Evolutionary conservation across 202 grass and related monocot genomes (phyloP).

Genomic region (Zoysia matrella): DNA sequence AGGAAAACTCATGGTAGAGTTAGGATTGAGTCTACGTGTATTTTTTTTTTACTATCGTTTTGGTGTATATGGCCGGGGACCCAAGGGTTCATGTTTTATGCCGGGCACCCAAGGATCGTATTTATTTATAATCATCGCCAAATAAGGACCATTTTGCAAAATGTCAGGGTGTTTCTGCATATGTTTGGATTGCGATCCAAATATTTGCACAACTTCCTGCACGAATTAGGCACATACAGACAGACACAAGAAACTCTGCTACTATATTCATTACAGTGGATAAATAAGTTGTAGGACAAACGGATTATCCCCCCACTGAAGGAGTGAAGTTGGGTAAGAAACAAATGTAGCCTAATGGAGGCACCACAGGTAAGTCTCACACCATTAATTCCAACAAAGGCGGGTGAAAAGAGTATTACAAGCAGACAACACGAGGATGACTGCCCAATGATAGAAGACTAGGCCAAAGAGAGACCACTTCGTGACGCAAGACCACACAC

Average conservation of each 20-base stretch:
- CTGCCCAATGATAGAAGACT: slow-evolving; percentile 7
- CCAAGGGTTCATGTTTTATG: no score
- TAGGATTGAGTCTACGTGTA: background rate
- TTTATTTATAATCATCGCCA: no score
- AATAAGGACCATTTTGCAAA: no score
- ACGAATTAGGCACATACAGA: background rate
- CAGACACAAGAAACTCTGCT: background rate
- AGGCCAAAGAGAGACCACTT: slow-evolving; percentile 7
- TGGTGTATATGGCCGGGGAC: no score
- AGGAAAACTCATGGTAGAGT: background rate
- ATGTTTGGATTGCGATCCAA: no score
- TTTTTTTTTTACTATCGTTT: no score
- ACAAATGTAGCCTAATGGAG: background rate
- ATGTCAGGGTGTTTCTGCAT: no score
- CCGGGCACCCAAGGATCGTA: no score
- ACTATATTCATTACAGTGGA: background rate
- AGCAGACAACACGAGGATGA: slow-evolving; percentile 4
- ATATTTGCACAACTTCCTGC: no score
- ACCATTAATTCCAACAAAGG: background rate
- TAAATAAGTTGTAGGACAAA: slow-evolving; percentile 9
- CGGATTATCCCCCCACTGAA: background rate
- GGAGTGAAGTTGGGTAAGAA: slow-evolving; percentile 14
- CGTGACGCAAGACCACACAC: background rate
- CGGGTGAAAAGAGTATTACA: background rate
- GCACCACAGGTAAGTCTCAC: background rate